These are phyloP conservation scores for Athelia psychrophila DNA, from an alignment of 1,284 basidiomycete species.

Conservation along the genomic window DNA sequence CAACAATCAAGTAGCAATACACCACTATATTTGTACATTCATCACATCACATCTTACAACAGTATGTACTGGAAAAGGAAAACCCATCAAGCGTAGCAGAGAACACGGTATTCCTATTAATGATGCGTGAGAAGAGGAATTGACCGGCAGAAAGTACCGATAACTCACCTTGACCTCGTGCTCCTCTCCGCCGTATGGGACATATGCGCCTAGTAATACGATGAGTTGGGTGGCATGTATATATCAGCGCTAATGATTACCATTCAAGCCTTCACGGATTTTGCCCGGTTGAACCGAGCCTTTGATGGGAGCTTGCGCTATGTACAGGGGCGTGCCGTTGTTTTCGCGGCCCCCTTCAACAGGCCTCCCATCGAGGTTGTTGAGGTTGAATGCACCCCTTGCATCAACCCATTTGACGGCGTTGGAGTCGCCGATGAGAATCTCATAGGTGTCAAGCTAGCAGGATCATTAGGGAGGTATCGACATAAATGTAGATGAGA, in stretches of 20 bases:
- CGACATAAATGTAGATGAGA: background rate
- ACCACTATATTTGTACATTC: too few relatives aligned
- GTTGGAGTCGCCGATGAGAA: conserved; percentile 61
- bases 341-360: conserved; percentile 68
- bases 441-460: conserved; percentile 58
- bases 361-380: conserved; percentile 41
- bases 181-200: conserved; percentile 24
- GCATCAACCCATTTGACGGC: conserved; percentile 58
- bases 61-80: too few relatives aligned
- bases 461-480: conserved; percentile 2
- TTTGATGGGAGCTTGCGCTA: conserved; percentile 55
- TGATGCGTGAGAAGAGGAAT: conserved; percentile 7
- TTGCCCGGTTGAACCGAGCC: conserved; percentile 61
- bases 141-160: background rate
- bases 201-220: conserved; percentile 19
- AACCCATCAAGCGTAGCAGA: conserved; percentile 32
- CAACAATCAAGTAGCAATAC: too few relatives aligned
- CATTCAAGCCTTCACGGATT: conserved; percentile 50
- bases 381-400: conserved; percentile 42
- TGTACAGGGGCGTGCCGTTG: conserved; percentile 57
- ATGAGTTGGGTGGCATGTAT: background rate
- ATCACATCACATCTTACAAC: too few relatives aligned
- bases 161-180: conserved; percentile 29
- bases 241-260: conserved; percentile 33
- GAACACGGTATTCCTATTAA: conserved; percentile 38